Base-by-base conservation (phyloP, 345 rosid genomes). In the Alliaria petiolata region DNA sequence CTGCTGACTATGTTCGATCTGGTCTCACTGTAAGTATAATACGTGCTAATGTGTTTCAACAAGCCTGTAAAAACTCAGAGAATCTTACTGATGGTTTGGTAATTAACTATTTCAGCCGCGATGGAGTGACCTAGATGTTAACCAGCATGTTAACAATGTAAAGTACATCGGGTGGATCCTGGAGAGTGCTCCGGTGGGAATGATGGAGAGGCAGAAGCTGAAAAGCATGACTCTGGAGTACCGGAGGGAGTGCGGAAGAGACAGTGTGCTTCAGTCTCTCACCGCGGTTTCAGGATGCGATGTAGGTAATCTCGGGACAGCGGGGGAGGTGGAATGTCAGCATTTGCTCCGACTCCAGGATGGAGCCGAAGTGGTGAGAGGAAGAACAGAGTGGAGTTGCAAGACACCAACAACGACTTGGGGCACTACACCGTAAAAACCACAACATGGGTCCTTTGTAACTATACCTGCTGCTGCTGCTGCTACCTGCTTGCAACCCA, bases 141-240 rank as follows among this genome's bases (percentile, higher is more conserved):
- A 95, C 81, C 98, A 95, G 76, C 99, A 95, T 76, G 99, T 92
- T 51, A 95, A 92, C 81, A 95, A 95, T 82, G 99, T 92, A 69
- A 95, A 95, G 78, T 95, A 95, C 84, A 81, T 95, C 6, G 92
- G 93, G 56, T 95, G 99, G 99, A 90, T 92, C 50, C 91, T 95
- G 16, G 99, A 95, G 95, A 86, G 99, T 81, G 92, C 98, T 82
- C 99, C 99, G 0, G 84, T 68, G 66, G 74, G 83, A 51, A 82
- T 95, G 59, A 80, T 92, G 81, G 99, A 95, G 96, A 82, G 72
- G 36, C 91, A 86, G 56, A 87, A 88, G 83, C 98, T 95, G 44
- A 78, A 84, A 8, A 67, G 89, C 76, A 71, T 95, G 80, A 87
- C 96, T 9, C 71, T 95, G 69, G 99, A 95, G 83, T 95, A 95